phyloP scores from a whole-genome alignment of 257 asterid genomes.

The Solanum piurae region DNA sequence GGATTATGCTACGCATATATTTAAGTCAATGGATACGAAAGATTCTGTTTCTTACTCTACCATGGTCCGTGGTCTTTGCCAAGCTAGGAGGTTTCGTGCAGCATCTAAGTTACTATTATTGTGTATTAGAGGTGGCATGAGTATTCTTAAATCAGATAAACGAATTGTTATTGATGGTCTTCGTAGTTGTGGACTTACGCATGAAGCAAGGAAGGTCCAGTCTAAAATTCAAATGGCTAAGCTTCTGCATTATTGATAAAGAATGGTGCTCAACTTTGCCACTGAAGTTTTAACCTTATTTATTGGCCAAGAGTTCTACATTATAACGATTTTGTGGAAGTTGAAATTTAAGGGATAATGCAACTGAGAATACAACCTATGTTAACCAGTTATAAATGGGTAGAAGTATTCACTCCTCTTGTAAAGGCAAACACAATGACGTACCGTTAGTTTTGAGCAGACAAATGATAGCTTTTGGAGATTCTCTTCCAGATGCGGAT shows the following conservation, averaged over 20 bases:
- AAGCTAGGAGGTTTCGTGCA: not conserved
- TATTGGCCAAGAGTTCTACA: not conserved
- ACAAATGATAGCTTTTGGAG: constrained; percentile 12
- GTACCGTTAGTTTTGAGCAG: not conserved
- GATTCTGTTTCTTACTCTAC: not conserved
- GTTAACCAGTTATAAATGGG: not conserved
- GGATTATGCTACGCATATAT: not conserved
- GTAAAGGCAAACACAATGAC: not conserved
- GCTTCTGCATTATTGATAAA: not conserved
- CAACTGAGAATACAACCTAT: not conserved
- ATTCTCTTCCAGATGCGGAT: constrained; percentile 13
- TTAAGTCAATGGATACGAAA: not conserved
- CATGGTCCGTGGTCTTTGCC: not conserved
- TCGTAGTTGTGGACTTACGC: not conserved
- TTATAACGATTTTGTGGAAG: not conserved
- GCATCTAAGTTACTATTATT: not conserved
- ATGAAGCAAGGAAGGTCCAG: not conserved
- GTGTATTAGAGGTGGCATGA: not conserved
- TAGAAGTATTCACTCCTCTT: not conserved
- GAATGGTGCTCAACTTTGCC: not conserved
- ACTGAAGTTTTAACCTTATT: not conserved
- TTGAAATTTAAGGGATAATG: not conserved
- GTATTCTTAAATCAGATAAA: not conserved
- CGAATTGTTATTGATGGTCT: not conserved
- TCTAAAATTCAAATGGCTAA: not conserved